phyloP scores from a whole-genome alignment of 176 grass and related monocot species.

The Neostapfia colusana region DNA sequence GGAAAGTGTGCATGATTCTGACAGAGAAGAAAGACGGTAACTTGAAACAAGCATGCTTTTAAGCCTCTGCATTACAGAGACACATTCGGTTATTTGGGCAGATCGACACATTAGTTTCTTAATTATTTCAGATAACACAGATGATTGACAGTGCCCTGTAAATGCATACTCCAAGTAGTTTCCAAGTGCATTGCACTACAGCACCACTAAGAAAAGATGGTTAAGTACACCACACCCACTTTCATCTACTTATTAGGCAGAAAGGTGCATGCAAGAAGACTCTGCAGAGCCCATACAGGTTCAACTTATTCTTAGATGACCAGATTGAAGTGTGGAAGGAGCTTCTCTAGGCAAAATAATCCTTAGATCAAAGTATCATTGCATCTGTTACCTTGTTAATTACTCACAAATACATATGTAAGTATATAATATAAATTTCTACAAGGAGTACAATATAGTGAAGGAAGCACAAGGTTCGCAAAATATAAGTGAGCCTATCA shows the following conservation, averaged over 20 bases:
- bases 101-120: conserved; percentile 40
- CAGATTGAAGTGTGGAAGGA: background rate
- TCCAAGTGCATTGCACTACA: conserved; percentile 15
- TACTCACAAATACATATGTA: conserved; percentile 10
- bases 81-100: conserved; percentile 22
- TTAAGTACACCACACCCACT: conserved; percentile 38
- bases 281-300: background rate
- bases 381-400: conserved; percentile 4
- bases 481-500: conserved; percentile 5
- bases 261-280: conserved; percentile 28
- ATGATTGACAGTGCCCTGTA: conserved; percentile 29
- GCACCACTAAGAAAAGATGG: conserved; percentile 30
- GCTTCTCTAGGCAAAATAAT: conserved; percentile 6
- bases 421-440: background rate
- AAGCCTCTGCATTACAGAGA: background rate
- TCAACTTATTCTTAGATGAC: background rate
- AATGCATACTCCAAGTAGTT: conserved; percentile 33
- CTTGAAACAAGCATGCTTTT: conserved; percentile 45
- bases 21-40: conserved; percentile 45
- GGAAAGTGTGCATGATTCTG: conserved; percentile 45
- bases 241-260: conserved; percentile 48
- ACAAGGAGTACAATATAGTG: background rate
- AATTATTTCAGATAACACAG: conserved; percentile 26
- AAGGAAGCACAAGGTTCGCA: conserved; percentile 5
- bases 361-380: background rate